These are phyloP conservation scores for Pyrenochaeta sp. DNA, from an alignment of 2,329 filamentous ascomycete genomes.

Conservation along the genomic window DNA sequence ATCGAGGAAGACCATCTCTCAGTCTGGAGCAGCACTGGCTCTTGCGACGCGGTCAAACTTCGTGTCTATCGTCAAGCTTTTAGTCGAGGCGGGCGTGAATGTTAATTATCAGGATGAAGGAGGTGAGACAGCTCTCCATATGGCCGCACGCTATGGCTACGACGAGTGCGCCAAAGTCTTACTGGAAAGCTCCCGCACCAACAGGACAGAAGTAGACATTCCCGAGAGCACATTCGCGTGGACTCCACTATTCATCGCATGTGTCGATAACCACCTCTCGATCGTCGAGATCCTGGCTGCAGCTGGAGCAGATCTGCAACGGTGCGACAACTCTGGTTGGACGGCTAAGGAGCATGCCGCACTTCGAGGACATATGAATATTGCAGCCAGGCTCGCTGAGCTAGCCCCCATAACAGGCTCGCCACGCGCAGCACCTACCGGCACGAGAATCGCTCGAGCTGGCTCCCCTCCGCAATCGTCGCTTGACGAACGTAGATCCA, in stretches of 20 bases:
- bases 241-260: slow-evolving; percentile 94
- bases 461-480: slow-evolving; percentile 66
- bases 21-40: slow-evolving; percentile 86
- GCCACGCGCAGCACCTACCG: slow-evolving; percentile 36
- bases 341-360: slow-evolving; percentile 92
- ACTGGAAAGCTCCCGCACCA: slow-evolving; percentile 72
- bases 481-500: slow-evolving; percentile 57
- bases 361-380: slow-evolving; percentile 83
- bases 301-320: slow-evolving; percentile 78
- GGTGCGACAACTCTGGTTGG: slow-evolving; percentile 88
- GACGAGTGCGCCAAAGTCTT: slow-evolving; percentile 80
- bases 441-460: slow-evolving; percentile 40
- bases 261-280: slow-evolving; percentile 82
- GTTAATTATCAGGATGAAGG: slow-evolving; percentile 92
- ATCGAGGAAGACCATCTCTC: slow-evolving; percentile 74
- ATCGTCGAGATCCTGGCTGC: slow-evolving; percentile 81
- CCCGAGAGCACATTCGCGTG: slow-evolving; percentile 86
- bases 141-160: slow-evolving; percentile 89
- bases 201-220: slow-evolving; percentile 79
- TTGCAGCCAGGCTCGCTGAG: slow-evolving; percentile 73
- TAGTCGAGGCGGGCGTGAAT: slow-evolving; percentile 89
- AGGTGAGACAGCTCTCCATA: slow-evolving; percentile 89
- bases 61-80: slow-evolving; percentile 80
- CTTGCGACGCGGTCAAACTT: slow-evolving; percentile 91
- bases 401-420: slow-evolving; percentile 56